phyloP scores from a whole-genome alignment of 1,284 basidiomycete species.

The Cutaneotrichosporon mucoides region DNA sequence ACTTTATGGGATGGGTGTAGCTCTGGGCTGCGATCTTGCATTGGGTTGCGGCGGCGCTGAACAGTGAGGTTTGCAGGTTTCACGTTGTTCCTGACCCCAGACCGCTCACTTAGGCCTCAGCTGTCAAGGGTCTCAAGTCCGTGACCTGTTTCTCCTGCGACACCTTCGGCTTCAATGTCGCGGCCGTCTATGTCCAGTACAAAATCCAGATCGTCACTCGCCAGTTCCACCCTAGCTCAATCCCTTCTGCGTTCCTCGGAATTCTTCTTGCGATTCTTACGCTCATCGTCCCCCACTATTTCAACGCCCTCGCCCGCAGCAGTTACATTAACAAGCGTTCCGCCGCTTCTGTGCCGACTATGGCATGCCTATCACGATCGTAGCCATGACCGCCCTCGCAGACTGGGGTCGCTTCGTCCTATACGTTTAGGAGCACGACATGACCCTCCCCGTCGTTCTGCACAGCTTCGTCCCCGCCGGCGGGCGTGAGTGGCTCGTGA shows the following conservation, averaged over 20 bases:
- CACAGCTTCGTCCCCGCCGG: conserved; percentile 69
- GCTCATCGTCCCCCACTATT: conserved; percentile 67
- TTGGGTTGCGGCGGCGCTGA: conserved; percentile 78
- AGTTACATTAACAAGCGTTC: conserved; percentile 67
- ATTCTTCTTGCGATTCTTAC: conserved; percentile 69
- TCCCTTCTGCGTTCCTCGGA: conserved; percentile 62
- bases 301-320: conserved; percentile 62
- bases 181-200: conserved; percentile 69
- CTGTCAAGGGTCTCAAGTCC: conserved; percentile 75
- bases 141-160: conserved; percentile 88
- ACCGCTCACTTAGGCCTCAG: too few species aligned
- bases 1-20: conserved; percentile 88
- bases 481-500: conserved; percentile 76
- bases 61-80: conserved; percentile 56
- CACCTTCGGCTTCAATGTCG: conserved; percentile 84
- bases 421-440: conserved; percentile 54
- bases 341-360: conserved; percentile 76
- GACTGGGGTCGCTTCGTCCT: conserved; percentile 76
- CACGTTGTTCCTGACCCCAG: too few species aligned
- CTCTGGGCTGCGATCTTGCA: conserved; percentile 92
- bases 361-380: conserved; percentile 78
- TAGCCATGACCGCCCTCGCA: conserved; percentile 68
- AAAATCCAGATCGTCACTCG: conserved; percentile 76
- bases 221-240: conserved; percentile 57
- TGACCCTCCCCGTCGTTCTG: conserved; percentile 63